Percentiles rank a stretch among this genome's conserved stretches.
Conservation (phyloP, 2,329 filamentous ascomycete genomes). For the Scleromitrula shiraiana region DNA sequence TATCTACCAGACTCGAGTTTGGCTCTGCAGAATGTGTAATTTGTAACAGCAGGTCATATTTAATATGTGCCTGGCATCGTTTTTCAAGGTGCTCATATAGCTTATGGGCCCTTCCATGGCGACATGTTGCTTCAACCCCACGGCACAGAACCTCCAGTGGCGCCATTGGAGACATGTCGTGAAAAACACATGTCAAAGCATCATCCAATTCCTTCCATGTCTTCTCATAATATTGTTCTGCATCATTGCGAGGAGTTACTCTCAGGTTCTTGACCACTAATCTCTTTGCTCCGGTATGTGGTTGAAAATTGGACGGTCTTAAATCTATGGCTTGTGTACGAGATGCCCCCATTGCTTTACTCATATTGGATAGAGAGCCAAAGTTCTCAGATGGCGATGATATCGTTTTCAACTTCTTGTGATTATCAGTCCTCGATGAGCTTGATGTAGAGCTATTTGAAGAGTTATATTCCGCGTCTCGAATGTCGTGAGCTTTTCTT, state of each 20-base stretch:
- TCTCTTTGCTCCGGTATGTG: conserved; percentile 71
- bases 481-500: conserved; percentile 18
- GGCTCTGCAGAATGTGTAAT: conserved; percentile 44
- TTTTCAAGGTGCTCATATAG: conserved; percentile 59
- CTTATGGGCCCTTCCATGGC: conserved; percentile 62
- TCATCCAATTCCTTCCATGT: conserved; percentile 66
- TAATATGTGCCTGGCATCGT: conserved; percentile 61
- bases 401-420: conserved; percentile 71
- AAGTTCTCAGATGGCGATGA: conserved; percentile 44
- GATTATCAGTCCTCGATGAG: no score
- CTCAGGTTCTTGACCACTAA: conserved; percentile 91
- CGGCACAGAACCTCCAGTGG: conserved; percentile 88
- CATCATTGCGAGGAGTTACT: conserved; percentile 48
- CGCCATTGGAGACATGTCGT: conserved; percentile 49
- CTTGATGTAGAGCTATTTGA: conserved; percentile 35
- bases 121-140: conserved; percentile 85
- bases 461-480: conserved; percentile 6
- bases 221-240: conserved; percentile 69
- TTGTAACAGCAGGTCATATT: conserved; percentile 46
- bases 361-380: conserved; percentile 18
- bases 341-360: conserved; percentile 15
- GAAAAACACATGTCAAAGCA: conserved; percentile 68
- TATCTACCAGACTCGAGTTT: conserved; percentile 49
- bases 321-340: conserved; percentile 20
- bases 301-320: conserved; percentile 46